Evolutionary conservation across 768 basidiomycete species (phyloP), one percentile per base, ranked within the genome.

Genomic region (Boletus sp.): DNA sequence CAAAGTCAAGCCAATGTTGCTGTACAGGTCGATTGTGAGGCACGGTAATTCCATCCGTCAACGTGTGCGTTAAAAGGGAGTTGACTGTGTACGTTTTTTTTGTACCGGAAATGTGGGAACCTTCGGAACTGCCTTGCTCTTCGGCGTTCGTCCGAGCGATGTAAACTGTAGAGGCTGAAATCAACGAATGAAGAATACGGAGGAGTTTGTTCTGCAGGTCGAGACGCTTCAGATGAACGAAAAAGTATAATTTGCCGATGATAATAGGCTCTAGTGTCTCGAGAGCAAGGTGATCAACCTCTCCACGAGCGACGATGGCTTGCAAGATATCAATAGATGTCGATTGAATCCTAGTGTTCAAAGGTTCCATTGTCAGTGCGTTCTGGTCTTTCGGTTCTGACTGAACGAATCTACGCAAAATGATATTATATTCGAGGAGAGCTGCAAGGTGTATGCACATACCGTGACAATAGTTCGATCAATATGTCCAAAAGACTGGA

Each of bases 1-100:
- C 80, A 69, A 99, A 98, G 69, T 98, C 96, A 29, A 98, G 79
- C 96, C 96, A 98, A 64, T 97, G 92, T 66, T 97, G 95, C 32
- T 96, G 71, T 28, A 96, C 81, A 1, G 92, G 80, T 30, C 87
- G 83, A 72, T 96, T 97, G 32, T 80, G 72, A 10, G 79, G 75
- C 5, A 77, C 70, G 11, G 86, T 76, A 47, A 98, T 84, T 3
- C 92, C 96, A 66, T 96, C 92, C 17, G 89, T 77, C 20, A 98
- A 76, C 0, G 89, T 86, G 62, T 89, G 90, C 0, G 89, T 80
- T 29, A 97, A 73, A 42, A 93, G 80, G 0, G 89, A 82, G 64
- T 88, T 90, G 49, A 89, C 71, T 10, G 81, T 73, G 63, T 86
- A 83, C 7, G 75, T 47, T 58, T 65, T 61, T 61, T 64, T 52